These are phyloP conservation scores for Epichloe gansuensis DNA, from an alignment of 2,329 filamentous ascomycete genomes.

Conservation along the genomic window DNA sequence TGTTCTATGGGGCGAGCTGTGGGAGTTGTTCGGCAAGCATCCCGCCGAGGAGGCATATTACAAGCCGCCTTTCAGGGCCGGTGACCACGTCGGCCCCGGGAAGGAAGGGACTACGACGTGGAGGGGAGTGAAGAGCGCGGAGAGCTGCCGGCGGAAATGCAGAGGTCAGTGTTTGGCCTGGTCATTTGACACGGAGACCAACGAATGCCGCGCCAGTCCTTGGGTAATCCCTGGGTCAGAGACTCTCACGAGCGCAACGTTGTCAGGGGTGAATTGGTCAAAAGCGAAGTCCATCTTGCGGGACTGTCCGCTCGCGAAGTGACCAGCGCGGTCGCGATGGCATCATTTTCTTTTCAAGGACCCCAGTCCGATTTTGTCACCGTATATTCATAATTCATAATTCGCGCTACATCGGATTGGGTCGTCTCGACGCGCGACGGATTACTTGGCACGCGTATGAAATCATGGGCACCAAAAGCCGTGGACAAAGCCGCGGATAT, in stretches of 20 bases:
- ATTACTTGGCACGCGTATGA: no score
- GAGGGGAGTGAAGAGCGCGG: slow-evolving; percentile 24
- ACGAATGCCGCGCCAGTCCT: slow-evolving; percentile 33
- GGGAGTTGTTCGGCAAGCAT: slow-evolving; percentile 33
- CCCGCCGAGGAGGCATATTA: slow-evolving; percentile 23
- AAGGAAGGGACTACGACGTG: slow-evolving; percentile 30
- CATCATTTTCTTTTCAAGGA: no score
- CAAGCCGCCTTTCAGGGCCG: slow-evolving; percentile 18
- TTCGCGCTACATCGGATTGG: neutral
- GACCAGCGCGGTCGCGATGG: neutral
- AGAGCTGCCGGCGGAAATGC: slow-evolving; percentile 33
- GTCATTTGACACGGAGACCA: slow-evolving; percentile 31
- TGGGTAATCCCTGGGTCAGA: slow-evolving; percentile 35
- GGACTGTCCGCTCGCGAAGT: neutral
- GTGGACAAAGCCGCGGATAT: no score
- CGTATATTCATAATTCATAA: neutral
- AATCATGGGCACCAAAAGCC: no score
- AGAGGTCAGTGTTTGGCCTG: slow-evolving; percentile 35
- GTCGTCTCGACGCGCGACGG: neutral
- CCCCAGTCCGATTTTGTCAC: no score
- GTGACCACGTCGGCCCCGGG: slow-evolving; percentile 39
- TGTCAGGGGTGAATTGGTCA: slow-evolving; percentile 22
- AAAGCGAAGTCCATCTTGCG: slow-evolving; percentile 15
- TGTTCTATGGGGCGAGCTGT: slow-evolving; percentile 38
- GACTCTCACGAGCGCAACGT: slow-evolving; percentile 1